phyloP scores from a whole-genome alignment of 2,329 filamentous ascomycete genomes.

The Gnomoniopsis sp. region DNA sequence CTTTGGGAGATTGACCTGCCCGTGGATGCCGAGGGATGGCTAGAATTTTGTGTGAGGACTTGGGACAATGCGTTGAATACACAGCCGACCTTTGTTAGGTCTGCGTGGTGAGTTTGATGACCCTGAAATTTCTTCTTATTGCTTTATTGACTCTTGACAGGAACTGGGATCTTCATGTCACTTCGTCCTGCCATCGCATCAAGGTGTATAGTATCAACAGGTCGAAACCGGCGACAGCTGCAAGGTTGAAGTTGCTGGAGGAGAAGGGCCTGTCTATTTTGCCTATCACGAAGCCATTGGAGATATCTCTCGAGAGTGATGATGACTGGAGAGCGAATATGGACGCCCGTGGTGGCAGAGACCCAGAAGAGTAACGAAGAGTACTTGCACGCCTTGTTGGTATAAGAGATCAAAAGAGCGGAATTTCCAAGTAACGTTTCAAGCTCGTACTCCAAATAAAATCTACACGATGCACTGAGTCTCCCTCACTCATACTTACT shows the following conservation, averaged over 20 bases:
- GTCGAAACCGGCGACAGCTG: conserved; percentile 42
- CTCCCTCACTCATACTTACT: too few relatives aligned
- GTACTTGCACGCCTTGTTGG: neutral
- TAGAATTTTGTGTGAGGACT: conserved; percentile 55
- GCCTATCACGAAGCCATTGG: conserved; percentile 51
- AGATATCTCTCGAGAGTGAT: conserved; percentile 45
- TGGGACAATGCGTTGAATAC: conserved; percentile 63
- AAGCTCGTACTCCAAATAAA: too few relatives aligned
- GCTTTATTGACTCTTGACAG: conserved; percentile 20
- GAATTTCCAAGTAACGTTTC: neutral
- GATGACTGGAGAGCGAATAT: conserved; percentile 45
- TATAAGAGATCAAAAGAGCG: neutral
- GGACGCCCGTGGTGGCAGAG: conserved; percentile 34
- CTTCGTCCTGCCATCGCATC: conserved; percentile 57
- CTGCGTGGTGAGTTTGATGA: conserved; percentile 39
- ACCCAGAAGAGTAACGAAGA: conserved; percentile 35
- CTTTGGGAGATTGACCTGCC: conserved; percentile 62
- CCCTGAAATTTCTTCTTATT: too few relatives aligned
- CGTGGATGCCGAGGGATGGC: conserved; percentile 59
- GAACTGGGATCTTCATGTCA: conserved; percentile 67
- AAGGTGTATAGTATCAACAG: conserved; percentile 62
- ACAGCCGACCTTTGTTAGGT: conserved; percentile 52
- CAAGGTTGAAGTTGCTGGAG: conserved; percentile 49
- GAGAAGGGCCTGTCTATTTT: conserved; percentile 41
- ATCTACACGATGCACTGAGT: too few relatives aligned